Evolutionary conservation across 2,329 filamentous ascomycete genomes (phyloP), one percentile per base, ranked within the genome.

Genomic region (Pseudodiploospora longispora): DNA sequence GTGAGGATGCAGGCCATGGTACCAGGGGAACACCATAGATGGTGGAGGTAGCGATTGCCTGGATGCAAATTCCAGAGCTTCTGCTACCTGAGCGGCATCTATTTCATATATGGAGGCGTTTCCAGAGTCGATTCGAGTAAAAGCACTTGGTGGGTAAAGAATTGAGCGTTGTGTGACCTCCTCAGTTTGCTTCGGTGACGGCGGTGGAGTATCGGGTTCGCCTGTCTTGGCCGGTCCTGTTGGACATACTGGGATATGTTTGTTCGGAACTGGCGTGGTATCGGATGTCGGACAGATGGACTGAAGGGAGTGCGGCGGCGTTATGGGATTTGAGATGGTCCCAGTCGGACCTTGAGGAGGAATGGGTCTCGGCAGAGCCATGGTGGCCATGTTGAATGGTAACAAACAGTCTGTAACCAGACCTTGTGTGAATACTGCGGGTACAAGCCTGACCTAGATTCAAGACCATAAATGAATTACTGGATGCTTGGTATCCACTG

Each of bases 1-100:
- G 49, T 85, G 80, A 1, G 87, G 83, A 58, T 97, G 90, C 35
- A 97, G 69, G 27, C 93, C 93, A 66, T 98, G 93, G 27, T 96
- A 73, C 93, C 93, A 98, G 2, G 93, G 93, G 58, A 97, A 98
- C 49, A 97, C 87, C 48, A 82, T 75, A n/a, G 83, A 78, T 0
- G 93, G 82, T 44, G 91, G 82, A 6, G 93, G 91, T 27, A 97
- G 72, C 1, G 89, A 84, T 57, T 95, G 88, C 3, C 81, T 76
- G 3, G 91, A 78, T 47, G 81, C 70, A 56, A 90, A 79, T 51
- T 94, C 81, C 31, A 97, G 60, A 1, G 91, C 88, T 38, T 80
- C 72, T 8, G 80, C 79, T 36, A 96, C 72, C 29, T 78, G 77
- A 35, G 72, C 69, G 30, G 84, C 80, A 57, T 80, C 76, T 53